phyloP scores from a whole-genome alignment of 805 yeast species.

The Sugiyamaella valdiviana region DNA sequence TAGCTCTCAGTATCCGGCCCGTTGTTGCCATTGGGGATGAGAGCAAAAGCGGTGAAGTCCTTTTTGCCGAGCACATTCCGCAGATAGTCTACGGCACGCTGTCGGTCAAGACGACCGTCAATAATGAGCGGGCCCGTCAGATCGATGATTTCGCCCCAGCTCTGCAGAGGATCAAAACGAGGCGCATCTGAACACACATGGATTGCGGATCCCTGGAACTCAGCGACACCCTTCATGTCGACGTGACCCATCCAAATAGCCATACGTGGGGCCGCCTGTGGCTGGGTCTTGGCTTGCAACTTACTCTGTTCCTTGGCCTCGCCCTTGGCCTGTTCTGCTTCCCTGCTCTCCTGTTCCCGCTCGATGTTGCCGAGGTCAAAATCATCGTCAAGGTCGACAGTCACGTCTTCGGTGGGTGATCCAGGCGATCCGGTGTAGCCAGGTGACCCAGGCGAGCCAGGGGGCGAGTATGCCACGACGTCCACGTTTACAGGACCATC shows the following conservation, averaged over 20 bases:
- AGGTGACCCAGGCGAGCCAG: conserved; percentile 10
- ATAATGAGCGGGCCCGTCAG: conserved; percentile 35
- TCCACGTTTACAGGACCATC: conserved; percentile 15
- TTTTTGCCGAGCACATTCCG: conserved; percentile 38
- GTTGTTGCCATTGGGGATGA: conserved; percentile 28
- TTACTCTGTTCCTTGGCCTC: background rate
- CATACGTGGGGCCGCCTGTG: background rate
- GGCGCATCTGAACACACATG: conserved; percentile 30
- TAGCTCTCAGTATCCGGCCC: conserved; percentile 19
- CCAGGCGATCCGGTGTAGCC: background rate
- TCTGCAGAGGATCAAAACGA: conserved; percentile 18
- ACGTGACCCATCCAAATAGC: conserved; percentile 33
- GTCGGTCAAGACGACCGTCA: conserved; percentile 57
- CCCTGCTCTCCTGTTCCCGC: background rate
- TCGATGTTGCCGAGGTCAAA: conserved; percentile 32
- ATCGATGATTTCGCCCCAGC: conserved; percentile 25
- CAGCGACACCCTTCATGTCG: conserved; percentile 41
- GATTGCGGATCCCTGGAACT: conserved; percentile 38
- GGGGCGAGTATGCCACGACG: conserved; percentile 14
- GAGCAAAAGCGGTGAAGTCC: conserved; percentile 47
- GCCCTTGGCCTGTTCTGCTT: background rate
- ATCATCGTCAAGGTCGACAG: conserved; percentile 26
- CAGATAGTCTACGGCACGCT: conserved; percentile 53
- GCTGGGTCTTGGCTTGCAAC: background rate
- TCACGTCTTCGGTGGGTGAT: background rate